Conservation (phyloP, 2,329 filamentous ascomycete species). For the Fusarium tricinctum region DNA sequence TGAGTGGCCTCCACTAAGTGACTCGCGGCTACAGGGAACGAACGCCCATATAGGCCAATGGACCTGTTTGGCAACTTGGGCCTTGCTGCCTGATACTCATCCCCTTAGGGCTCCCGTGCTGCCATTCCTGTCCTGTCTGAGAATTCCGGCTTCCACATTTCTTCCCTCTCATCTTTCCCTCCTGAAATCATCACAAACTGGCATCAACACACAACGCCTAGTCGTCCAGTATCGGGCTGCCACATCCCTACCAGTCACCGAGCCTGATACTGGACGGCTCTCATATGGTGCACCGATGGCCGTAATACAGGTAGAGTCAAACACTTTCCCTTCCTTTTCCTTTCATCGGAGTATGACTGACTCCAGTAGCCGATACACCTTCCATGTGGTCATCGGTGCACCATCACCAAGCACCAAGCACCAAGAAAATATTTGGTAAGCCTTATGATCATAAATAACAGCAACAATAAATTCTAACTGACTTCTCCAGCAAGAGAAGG, state of each 20-base stretch:
- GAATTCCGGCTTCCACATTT: not conserved
- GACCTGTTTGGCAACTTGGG: not conserved
- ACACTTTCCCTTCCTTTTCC: not conserved
- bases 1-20: not conserved
- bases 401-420: not conserved
- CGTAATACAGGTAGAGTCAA: conserved; percentile 1
- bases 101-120: not conserved
- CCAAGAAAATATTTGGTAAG: conserved; percentile 7
- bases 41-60: not conserved
- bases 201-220: not conserved
- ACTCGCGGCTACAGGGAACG: not conserved
- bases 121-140: not conserved
- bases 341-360: not conserved
- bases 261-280: not conserved
- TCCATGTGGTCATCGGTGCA: not conserved
- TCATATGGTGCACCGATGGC: not conserved
- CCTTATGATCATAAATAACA: not conserved
- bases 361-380: not conserved
- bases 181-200: not conserved
- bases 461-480: not conserved
- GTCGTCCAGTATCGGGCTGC: not conserved
- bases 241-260: not conserved
- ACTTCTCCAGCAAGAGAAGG: not conserved
- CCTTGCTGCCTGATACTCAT: not conserved
- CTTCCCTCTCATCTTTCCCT: not conserved